Evolutionary conservation across 768 basidiomycete species (phyloP), one percentile per base, ranked within the genome.

Genomic region (Trametes cinnabarina): DNA sequence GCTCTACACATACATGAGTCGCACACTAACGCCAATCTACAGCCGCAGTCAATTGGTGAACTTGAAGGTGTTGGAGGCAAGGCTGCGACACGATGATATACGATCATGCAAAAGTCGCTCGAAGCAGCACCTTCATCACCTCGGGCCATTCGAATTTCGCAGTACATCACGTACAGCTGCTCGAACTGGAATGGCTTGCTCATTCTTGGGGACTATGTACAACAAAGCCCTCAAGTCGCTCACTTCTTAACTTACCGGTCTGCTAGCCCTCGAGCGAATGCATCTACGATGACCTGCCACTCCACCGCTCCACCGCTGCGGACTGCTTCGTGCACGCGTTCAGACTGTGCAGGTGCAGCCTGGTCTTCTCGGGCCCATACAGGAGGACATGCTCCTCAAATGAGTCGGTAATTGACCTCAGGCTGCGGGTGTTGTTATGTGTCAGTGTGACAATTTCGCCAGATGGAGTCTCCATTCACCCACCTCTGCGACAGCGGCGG

Each of bases 71-170:
- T n/a, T n/a, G n/a, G n/a, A n/a, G n/a, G n/a, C n/a, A n/a, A n/a
- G n/a, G n/a, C n/a, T n/a, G n/a, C n/a, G n/a, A n/a, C n/a, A n/a
- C n/a, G n/a, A n/a, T n/a, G n/a, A n/a, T n/a, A n/a, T n/a, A n/a
- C n/a, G n/a, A n/a, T n/a, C n/a, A n/a, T n/a, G n/a, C n/a, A n/a
- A n/a, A n/a, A n/a, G n/a, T n/a, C n/a, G n/a, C n/a, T n/a, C n/a
- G n/a, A n/a, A 94, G 76, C n/a, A 96, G 76, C 11, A 70, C 73
- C 69, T 92, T 91, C 6, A 96, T 98, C 51, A 95, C 79, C 73
- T 98, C 96, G 54, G 96, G 82, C 94, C 94, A 98, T 69, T 95
- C n/a, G n/a, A n/a, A n/a, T n/a, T n/a, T n/a, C 92, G 54, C 97
- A 88, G 74, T 97, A 98, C 86, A 96, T 95, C 82, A 98, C 86